These are phyloP conservation scores for Microthyrium microscopicum DNA, from an alignment of 2,329 filamentous ascomycete species.

Conservation along the genomic window DNA sequence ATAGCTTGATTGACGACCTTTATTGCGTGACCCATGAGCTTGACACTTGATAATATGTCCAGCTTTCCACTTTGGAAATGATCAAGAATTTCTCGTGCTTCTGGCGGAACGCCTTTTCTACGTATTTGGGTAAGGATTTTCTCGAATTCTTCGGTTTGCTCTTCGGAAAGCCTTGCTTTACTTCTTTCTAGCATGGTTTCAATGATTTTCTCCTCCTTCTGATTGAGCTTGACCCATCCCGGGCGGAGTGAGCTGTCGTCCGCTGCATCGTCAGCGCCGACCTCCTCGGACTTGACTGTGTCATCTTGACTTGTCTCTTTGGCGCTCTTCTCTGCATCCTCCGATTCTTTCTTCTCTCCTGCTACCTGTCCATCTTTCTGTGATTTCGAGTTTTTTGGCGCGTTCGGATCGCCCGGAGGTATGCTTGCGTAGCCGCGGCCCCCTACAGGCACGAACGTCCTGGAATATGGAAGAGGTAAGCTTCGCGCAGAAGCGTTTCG, in stretches of 20 bases:
- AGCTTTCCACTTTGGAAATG: conserved; percentile 33
- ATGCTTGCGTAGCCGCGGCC: conserved; percentile 22
- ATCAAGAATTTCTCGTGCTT: conserved; percentile 48
- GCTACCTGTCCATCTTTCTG: conserved; percentile 11
- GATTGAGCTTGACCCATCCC: conserved; percentile 30
- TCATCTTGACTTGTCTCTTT: conserved; percentile 14
- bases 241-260: conserved; percentile 17
- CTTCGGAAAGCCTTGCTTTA: conserved; percentile 41
- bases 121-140: conserved; percentile 43
- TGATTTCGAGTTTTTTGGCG: conserved; percentile 21
- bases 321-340: conserved; percentile 13
- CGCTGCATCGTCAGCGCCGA: conserved; percentile 24
- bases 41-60: conserved; percentile 41
- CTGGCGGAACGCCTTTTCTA: conserved; percentile 51
- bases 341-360: conserved; percentile 14
- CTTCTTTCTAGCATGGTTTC: conserved; percentile 39
- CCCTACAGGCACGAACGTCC: too few relatives aligned
- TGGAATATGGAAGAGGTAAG: too few relatives aligned
- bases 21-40: conserved; percentile 39
- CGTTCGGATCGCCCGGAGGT: conserved; percentile 25
- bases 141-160: conserved; percentile 43
- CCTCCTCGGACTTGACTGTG: conserved; percentile 18
- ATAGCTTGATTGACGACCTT: conserved; percentile 37
- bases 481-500: too few relatives aligned
- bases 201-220: conserved; percentile 41